Percentiles rank a stretch among this genome's conserved stretches.
These are phyloP conservation scores for Patellaria atrata DNA, from an alignment of 495 filamentous ascomycete genomes.

Conservation along the genomic window DNA sequence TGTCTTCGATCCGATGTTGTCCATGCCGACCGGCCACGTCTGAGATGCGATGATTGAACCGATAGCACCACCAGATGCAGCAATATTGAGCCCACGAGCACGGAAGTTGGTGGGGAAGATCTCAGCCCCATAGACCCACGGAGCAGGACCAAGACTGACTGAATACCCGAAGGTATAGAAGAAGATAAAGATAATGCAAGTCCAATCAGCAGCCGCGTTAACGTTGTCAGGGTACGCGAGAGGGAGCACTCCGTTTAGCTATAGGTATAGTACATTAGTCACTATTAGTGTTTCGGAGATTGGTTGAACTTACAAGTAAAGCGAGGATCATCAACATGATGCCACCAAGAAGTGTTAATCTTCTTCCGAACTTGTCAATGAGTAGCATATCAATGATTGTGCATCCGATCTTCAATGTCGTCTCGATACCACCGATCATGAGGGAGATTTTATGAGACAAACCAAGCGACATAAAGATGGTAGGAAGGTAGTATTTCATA, in stretches of 20 bases:
- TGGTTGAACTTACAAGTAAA: slow-evolving; percentile 31
- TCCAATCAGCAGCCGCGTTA: slow-evolving; percentile 35
- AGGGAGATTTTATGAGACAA: slow-evolving; percentile 31
- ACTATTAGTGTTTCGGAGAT: background rate
- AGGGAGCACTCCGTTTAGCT: slow-evolving; percentile 41
- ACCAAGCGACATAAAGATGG: slow-evolving; percentile 34
- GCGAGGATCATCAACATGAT: slow-evolving; percentile 33
- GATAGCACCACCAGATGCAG: slow-evolving; percentile 35
- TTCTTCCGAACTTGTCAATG: slow-evolving; percentile 34
- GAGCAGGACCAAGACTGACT: slow-evolving; percentile 40
- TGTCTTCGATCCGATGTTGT: slow-evolving; percentile 37
- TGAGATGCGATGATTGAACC: slow-evolving; percentile 37
- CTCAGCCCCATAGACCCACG: slow-evolving; percentile 47
- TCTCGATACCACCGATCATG: slow-evolving; percentile 36
- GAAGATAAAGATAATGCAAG: slow-evolving; percentile 42
- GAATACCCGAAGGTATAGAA: slow-evolving; percentile 43
- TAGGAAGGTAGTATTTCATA: slow-evolving; percentile 42
- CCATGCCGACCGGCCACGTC: slow-evolving; percentile 39
- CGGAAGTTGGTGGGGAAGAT: slow-evolving; percentile 40
- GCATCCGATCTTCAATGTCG: slow-evolving; percentile 36
- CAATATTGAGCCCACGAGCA: slow-evolving; percentile 37
- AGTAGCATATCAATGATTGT: slow-evolving; percentile 36
- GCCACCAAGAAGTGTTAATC: slow-evolving; percentile 31
- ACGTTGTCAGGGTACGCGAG: slow-evolving; percentile 36
- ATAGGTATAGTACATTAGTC: slow-evolving; percentile 4